Percentiles rank a stretch among this genome's conserved stretches.
Evolutionary conservation across 345 rosid species (phyloP).

Genomic region (Citrus mangshanensis): DNA sequence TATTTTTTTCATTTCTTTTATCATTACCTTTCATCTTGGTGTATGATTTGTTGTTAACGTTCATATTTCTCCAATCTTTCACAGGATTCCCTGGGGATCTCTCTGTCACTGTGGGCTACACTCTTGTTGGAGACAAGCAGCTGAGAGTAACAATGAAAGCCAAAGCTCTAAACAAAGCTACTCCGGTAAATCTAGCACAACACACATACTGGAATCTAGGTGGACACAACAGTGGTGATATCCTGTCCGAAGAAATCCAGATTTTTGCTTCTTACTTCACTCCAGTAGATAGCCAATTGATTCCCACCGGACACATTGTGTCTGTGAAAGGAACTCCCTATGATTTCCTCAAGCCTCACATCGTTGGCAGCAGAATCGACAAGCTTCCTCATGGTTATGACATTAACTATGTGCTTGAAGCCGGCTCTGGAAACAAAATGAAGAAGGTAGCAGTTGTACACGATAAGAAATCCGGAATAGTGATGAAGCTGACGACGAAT

Average conservation of each 20-base stretch:
- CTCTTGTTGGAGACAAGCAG: constrained; percentile 30
- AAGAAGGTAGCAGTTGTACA: constrained; percentile 57
- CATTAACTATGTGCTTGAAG: constrained; percentile 68
- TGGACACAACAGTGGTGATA: constrained; percentile 68
- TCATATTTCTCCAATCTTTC: not conserved
- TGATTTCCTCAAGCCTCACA: constrained; percentile 58
- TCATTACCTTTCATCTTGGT: not conserved
- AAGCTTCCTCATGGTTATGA: constrained; percentile 68
- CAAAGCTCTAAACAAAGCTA: constrained; percentile 62
- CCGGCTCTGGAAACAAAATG: constrained; percentile 19
- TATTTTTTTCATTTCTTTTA: not conserved
- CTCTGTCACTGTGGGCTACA: constrained; percentile 42
- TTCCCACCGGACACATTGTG: constrained; percentile 69
- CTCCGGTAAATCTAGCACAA: constrained; percentile 81
- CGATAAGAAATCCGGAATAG: constrained; percentile 64
- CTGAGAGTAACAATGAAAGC: constrained; percentile 69
- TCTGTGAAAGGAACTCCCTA: constrained; percentile 74
- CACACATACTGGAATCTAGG: constrained; percentile 92
- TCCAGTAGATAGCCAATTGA: constrained; percentile 51
- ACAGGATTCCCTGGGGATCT: constrained; percentile 87
- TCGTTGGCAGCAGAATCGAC: constrained; percentile 50
- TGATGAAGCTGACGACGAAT: constrained; percentile 60
- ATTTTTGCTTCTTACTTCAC: constrained; percentile 64
- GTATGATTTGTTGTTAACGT: not conserved
- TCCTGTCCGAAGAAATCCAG: constrained; percentile 63